Percentiles rank a stretch among this genome's conserved stretches.
Evolutionary conservation across 169 alveolate genomes (phyloP).

Genomic region (Plasmodium sp.): DNA sequence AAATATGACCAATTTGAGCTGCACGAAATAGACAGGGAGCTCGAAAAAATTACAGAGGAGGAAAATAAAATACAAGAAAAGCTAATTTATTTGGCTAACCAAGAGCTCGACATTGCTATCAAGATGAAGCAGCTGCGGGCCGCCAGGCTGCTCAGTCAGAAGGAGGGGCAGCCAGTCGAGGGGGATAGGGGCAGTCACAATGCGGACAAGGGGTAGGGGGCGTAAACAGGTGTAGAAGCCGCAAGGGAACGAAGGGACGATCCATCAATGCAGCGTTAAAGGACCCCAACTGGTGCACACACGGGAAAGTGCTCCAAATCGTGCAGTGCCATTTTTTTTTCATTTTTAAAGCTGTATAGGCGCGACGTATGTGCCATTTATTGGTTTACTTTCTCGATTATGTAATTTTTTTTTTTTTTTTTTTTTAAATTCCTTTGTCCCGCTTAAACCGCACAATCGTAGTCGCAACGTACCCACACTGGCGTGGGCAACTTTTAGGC

Average conservation of each 20-base stretch:
- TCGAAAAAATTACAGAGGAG: slow-evolving; percentile 62
- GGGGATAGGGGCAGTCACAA: not conserved
- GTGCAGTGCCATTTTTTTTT: not conserved
- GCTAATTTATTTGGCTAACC: slow-evolving; percentile 41
- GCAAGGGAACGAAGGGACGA: not conserved
- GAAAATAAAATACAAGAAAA: slow-evolving; percentile 64
- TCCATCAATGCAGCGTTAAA: not conserved
- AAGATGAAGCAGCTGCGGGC: slow-evolving; percentile 7
- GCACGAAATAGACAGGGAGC: slow-evolving; percentile 48
- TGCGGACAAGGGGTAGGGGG: not conserved
- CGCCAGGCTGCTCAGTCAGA: not conserved
- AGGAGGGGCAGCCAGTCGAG: not conserved
- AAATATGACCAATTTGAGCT: slow-evolving; percentile 49
- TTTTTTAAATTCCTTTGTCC: not conserved
- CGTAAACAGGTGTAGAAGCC: not conserved
- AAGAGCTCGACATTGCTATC: slow-evolving; percentile 41
- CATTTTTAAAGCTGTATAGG: not conserved
- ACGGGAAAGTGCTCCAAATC: not conserved
- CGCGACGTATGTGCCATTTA: not conserved
- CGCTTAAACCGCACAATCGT: not conserved
- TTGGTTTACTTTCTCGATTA: not conserved
- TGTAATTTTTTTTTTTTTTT: not conserved
- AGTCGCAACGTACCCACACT: not conserved
- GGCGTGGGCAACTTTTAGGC: not conserved
- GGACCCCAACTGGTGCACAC: not conserved